Evolutionary conservation across 192 early-diverging fungal genomes (phyloP), one percentile per base, ranked within the genome.

Genomic region (Coemansia sp.): DNA sequence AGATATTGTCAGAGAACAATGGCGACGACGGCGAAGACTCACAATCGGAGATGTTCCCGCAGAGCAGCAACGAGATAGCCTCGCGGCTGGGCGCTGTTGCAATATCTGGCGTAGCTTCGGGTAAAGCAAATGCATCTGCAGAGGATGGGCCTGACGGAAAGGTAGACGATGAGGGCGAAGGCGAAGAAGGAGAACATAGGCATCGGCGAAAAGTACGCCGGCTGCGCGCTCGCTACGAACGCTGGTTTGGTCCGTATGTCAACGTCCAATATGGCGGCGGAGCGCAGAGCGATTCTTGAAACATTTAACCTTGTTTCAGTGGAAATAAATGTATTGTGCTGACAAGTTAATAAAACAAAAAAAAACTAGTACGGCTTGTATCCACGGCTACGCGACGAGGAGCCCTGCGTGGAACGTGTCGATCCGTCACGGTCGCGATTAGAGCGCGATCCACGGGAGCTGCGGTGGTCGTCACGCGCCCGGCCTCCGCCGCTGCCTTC

Each of bases 181-280:
- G 33, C 23, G 64, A 66, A 12, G 64, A 67, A 13, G 70, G 72
- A 14, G 55, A 57, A 12, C 59, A 56, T 37, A 67, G 64, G 62
- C 69, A 72, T 21, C 61, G 66, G 21, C 65, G 76, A 48, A 66
- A 66, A 40, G 58, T 66, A n/a, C 74, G 74, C 18, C 67, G 74
- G 23, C 43, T 77, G 48, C 74, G 74, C 17, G 64, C 67, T 5
- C 74, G 76, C 25, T 78, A 78, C 47, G 70, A 73, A 38, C 69
- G 76, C 48, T 78, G 76, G 76, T 78, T 78, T 37, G 76, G 76
- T 12, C 69, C 76, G 9, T 69, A 72, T 50, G 70, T 78, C 53
- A 58, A 47, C 10, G 74, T 70, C 15, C 67, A 66, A 40, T 70
- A 67, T 39, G 68, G 74, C 25, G 43, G 53, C 24, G 41, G 47